Evolutionary conservation across 2,329 filamentous ascomycete species (phyloP).

Genomic region (Colletotrichum sp.): DNA sequence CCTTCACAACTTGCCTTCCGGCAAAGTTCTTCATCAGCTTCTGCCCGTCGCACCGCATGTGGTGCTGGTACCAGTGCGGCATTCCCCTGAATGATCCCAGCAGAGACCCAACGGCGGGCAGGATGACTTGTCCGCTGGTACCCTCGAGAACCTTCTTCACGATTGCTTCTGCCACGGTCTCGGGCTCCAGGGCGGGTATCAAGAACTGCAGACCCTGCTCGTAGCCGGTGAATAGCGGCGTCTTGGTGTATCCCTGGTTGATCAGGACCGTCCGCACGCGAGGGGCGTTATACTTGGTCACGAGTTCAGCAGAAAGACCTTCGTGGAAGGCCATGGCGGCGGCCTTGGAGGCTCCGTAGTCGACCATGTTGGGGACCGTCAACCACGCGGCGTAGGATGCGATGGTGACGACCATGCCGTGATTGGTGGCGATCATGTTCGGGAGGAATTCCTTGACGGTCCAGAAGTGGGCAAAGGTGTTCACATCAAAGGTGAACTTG

Average conservation of each 20-base stretch:
- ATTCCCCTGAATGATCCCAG: slow-evolving; percentile 53
- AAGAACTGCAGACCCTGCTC: slow-evolving; percentile 54
- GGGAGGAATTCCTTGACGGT: slow-evolving; percentile 72
- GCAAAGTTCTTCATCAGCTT: slow-evolving; percentile 48
- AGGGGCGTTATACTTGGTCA: slow-evolving; percentile 64
- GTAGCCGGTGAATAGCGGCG: slow-evolving; percentile 63
- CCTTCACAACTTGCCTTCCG: slow-evolving; percentile 53
- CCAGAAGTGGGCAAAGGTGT: slow-evolving; percentile 71
- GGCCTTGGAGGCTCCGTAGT: slow-evolving; percentile 72
- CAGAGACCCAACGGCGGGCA: slow-evolving; percentile 50
- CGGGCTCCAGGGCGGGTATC: slow-evolving; percentile 59
- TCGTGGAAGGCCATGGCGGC: slow-evolving; percentile 73
- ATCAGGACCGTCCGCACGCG: slow-evolving; percentile 71
- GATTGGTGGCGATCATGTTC: slow-evolving; percentile 64
- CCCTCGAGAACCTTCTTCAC: slow-evolving; percentile 65
- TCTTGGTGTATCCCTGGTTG: slow-evolving; percentile 68
- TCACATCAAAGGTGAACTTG: slow-evolving; percentile 74
- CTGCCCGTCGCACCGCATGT: slow-evolving; percentile 48
- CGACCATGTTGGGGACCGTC: slow-evolving; percentile 65
- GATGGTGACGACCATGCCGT: slow-evolving; percentile 77
- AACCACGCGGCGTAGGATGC: slow-evolving; percentile 68
- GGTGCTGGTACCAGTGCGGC: slow-evolving; percentile 69
- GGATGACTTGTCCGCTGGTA: slow-evolving; percentile 59
- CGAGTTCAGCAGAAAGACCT: slow-evolving; percentile 63
- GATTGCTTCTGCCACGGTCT: slow-evolving; percentile 69